These are phyloP conservation scores for Lojkania enalia DNA, from an alignment of 2,329 filamentous ascomycete genomes.

Conservation along the genomic window DNA sequence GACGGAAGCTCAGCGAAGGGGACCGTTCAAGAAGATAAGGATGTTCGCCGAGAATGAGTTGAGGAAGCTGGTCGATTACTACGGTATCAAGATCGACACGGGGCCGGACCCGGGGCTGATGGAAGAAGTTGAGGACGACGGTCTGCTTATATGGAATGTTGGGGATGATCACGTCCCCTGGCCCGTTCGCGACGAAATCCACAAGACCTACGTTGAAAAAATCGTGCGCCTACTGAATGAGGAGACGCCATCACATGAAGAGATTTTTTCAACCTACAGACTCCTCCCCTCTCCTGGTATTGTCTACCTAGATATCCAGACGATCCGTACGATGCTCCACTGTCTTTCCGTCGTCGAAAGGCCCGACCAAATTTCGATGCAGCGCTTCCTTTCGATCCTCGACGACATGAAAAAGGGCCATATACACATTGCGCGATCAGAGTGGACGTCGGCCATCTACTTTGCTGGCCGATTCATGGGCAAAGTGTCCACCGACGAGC, in stretches of 20 bases:
- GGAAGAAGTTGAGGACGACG: conserved; percentile 38
- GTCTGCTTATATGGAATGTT: conserved; percentile 35
- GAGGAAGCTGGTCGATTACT: conserved; percentile 54
- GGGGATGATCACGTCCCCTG: conserved; percentile 39
- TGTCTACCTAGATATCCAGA: conserved; percentile 51
- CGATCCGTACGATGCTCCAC: conserved; percentile 67
- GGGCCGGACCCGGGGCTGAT: conserved; percentile 22
- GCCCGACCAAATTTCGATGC: conserved; percentile 62
- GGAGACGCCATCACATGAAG: conserved; percentile 49
- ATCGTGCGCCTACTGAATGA: conserved; percentile 48
- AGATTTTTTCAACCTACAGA: conserved; percentile 58
- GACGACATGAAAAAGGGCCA: conserved; percentile 79
- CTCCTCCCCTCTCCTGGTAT: conserved; percentile 58
- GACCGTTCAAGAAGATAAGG: conserved; percentile 27
- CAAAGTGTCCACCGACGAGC: conserved; percentile 59
- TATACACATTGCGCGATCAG: conserved; percentile 65
- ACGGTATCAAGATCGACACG: conserved; percentile 37
- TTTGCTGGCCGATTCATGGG: conserved; percentile 75
- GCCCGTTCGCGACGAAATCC: conserved; percentile 39
- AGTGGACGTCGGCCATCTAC: conserved; percentile 86
- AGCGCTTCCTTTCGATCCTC: conserved; percentile 80
- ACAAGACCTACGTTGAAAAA: conserved; percentile 39
- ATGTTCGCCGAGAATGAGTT: conserved; percentile 49
- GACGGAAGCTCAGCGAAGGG: conserved; percentile 12
- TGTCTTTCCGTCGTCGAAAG: conserved; percentile 67